Evolutionary conservation across 2,329 filamentous ascomycete species (phyloP), one percentile per base, ranked within the genome.

Genomic region (Neonectria punicea): DNA sequence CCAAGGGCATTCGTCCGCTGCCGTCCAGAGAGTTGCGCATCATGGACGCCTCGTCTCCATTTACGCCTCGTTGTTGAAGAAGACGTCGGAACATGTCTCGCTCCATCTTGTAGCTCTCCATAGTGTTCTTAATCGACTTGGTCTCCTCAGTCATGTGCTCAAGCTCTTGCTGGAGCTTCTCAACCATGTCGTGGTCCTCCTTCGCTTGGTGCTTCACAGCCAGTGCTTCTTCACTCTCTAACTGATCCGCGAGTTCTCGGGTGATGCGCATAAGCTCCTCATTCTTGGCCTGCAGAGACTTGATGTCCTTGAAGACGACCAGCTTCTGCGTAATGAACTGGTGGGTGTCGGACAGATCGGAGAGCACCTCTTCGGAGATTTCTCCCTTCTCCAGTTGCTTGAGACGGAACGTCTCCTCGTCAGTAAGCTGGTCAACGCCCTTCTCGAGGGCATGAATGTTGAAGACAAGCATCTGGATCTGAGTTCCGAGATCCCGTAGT

Each of bases 21-120:
- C 87, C 86, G 64, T 90, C 88, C 34, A 92, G 81, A 18, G 92
- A 92, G 71, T 90, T 89, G 1, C 91, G 93, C 75, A 97, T 90
- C 54, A 90, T 84, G 1, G 90, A 90, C 16, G 87, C 86, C 46
- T 91, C 83, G 65, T 94, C 91, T 13, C 82, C 84, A 77, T 87
- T 76, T 75, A 86, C 74, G 75, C 84, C 77, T 81, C 90, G 79
- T 67, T 96, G 92, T 70, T 95, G 92, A 32, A 98, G 87, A 84
- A 98, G 94, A 57, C 94, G 93, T 22, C 95, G 90, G 90, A 98
- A 98, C 89, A 98, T 98, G 77, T 99, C 95, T 67, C 96, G 91
- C 81, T 99, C 96, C 73, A 94, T 93, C 77, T 96, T 93, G 78
- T 97, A 97, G 78, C 93, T 97, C 82, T 97, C 93, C 68, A 94